Base-by-base conservation (phyloP, 805 yeast genomes). In the Saturnispora saitoi region DNA sequence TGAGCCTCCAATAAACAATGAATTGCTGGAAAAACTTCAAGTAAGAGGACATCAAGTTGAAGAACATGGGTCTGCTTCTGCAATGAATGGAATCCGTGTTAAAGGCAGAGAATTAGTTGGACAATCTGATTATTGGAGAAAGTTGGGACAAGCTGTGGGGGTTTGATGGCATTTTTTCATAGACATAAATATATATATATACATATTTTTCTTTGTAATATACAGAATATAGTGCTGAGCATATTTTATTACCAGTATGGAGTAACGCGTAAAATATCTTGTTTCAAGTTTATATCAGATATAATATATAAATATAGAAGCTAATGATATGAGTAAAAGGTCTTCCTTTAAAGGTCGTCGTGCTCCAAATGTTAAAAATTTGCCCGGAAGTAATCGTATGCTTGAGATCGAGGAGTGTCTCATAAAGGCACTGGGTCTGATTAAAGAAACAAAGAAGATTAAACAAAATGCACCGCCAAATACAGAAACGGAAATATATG, bases 91-190 rank as follows among this genome's bases (percentile, higher is more conserved):
- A 0, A 73, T 81, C 15, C 51, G 67, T 47, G 57, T 64, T 37
- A 19, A 28, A 7, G 56, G 69, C 51, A 63, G 75, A 46, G 43
- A 65, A 32, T 66, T 83, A 68, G 77, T 79, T 47, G 96, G 95
- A 1, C 96, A 89, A 10, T 73, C 88, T 56, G 98, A 91, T 63
- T 86, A 67, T 62, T 91, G 97, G 96, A 71, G 98, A 49, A 90
- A 90, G 62, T 67, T 83, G 42, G 96, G 95, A 7, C 72, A 67
- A 39, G 84, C 89, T 12, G 79, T 75, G 48, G 93, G 88, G 0
- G 81, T 77, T 53, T 83, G 57, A 26, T 17, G 2, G 11, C 14
- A n/a, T 12, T n/a, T 12, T 12, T 4, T n/a, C n/a, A n/a, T n/a
- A n/a, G n/a, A n/a, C n/a, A n/a, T n/a, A n/a, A n/a, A n/a, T n/a